A percentile compares a stretch with the other conserved stretches of the same genome.
Evolutionary conservation across 129 eudicot species (phyloP).

Genomic region (Logfia minima): DNA sequence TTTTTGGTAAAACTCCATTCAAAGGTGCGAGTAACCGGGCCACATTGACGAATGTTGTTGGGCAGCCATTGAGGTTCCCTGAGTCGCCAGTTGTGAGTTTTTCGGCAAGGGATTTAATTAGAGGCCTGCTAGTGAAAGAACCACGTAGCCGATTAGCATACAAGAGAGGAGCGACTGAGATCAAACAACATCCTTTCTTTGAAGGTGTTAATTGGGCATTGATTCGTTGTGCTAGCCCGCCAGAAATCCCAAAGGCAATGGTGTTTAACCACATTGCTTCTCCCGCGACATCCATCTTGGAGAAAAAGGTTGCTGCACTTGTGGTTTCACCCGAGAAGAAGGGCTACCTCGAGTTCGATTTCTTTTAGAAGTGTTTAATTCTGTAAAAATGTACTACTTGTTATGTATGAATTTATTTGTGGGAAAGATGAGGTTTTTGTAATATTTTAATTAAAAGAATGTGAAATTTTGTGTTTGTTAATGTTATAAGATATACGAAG

Average conservation of each 20-base stretch:
- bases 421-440: conserved; percentile 22
- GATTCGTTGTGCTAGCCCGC: conserved; percentile 90
- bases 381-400: conserved; percentile 14
- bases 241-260: conserved; percentile 80
- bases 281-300: conserved; percentile 41
- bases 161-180: conserved; percentile 87
- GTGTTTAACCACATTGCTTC: conserved; percentile 48
- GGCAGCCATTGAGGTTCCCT: conserved; percentile 79
- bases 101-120: conserved; percentile 71
- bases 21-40: conserved; percentile 83
- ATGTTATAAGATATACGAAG: conserved; percentile 19
- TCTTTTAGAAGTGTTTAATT: conserved; percentile 45
- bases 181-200: conserved; percentile 88
- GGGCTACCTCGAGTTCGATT: conserved; percentile 85
- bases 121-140: conserved; percentile 88
- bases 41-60: conserved; percentile 82
- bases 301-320: conserved; percentile 42
- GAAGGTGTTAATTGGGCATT: conserved; percentile 98
- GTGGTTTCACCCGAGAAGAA: conserved; percentile 50
- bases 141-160: conserved; percentile 75
- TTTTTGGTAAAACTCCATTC: conserved; percentile 88
- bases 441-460: conserved; percentile 26
- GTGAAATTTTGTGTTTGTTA: conserved; percentile 27
- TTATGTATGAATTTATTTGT: conserved; percentile 15
- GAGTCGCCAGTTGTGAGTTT: conserved; percentile 85